A percentile compares a stretch with the other conserved stretches of the same genome.
Conservation (phyloP, 495 filamentous ascomycete species). For the Aspergillus egyptiacus region DNA sequence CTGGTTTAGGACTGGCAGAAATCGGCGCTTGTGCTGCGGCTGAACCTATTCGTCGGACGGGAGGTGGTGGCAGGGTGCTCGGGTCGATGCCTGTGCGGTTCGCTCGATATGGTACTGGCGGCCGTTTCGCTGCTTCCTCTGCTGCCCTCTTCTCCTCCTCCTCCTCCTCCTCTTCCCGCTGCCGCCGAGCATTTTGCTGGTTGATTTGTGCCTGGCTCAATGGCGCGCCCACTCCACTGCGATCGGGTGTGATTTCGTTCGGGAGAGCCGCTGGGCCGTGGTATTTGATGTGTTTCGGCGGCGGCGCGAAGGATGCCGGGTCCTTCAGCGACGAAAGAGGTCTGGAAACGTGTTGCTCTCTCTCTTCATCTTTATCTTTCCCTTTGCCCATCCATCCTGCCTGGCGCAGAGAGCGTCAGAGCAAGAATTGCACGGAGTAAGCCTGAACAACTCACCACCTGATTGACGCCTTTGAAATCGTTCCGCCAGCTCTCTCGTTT, state of each 20-base stretch:
- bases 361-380: constrained; percentile 35
- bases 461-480: constrained; percentile 55
- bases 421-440: not conserved
- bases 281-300: constrained; percentile 64
- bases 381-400: constrained; percentile 52
- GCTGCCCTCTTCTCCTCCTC: constrained; percentile 26
- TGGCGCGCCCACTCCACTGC: constrained; percentile 44
- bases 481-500: constrained; percentile 52
- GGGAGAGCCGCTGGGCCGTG: constrained; percentile 45
- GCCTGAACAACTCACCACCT: constrained; percentile 41
- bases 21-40: constrained; percentile 30
- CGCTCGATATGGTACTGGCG: constrained; percentile 61
- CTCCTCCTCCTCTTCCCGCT: constrained; percentile 35
- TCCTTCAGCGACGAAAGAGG: constrained; percentile 79
- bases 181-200: constrained; percentile 25
- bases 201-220: constrained; percentile 36
- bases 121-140: constrained; percentile 23
- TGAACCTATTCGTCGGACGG: constrained; percentile 49
- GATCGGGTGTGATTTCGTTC: constrained; percentile 44
- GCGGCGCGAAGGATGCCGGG: constrained; percentile 76
- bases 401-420: constrained; percentile 17
- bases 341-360: constrained; percentile 49
- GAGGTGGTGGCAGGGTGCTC: constrained; percentile 64
- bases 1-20: constrained; percentile 34
- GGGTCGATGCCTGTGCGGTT: constrained; percentile 69